A percentile compares a stretch with the other conserved stretches of the same genome.
Evolutionary conservation across 768 basidiomycete species (phyloP).

Genomic region (Rhizopogon vinicolor): DNA sequence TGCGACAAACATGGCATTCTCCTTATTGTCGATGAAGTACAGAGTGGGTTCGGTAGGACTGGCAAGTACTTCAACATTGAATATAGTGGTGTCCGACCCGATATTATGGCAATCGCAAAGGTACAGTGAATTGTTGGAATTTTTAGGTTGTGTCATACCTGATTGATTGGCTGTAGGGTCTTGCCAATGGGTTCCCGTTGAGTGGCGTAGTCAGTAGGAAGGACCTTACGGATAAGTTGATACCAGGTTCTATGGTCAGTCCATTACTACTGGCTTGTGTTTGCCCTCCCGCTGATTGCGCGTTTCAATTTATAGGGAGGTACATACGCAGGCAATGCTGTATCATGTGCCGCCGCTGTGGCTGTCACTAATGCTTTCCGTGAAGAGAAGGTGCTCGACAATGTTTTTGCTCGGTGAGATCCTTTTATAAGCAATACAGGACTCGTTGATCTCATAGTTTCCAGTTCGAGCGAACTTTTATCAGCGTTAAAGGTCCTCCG

Average conservation of each 20-base stretch:
- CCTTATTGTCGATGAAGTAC: constrained; percentile 83
- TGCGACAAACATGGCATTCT: constrained; percentile 87
- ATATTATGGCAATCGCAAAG: constrained; percentile 89
- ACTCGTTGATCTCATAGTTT: neutral
- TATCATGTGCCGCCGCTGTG: constrained; percentile 86
- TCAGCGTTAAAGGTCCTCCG: constrained; percentile 52
- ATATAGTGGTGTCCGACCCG: constrained; percentile 81
- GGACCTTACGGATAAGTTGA: constrained; percentile 75
- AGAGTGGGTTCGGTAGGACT: constrained; percentile 86
- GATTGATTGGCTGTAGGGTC: constrained; percentile 40
- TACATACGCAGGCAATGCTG: constrained; percentile 90
- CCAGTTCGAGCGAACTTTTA: constrained; percentile 72
- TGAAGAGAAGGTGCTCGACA: constrained; percentile 78
- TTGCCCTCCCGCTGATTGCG: constrained; percentile 5
- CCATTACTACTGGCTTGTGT: neutral
- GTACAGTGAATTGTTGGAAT: constrained; percentile 26
- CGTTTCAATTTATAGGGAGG: constrained; percentile 50
- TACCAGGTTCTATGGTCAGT: constrained; percentile 74
- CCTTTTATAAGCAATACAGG: too few relatives aligned
- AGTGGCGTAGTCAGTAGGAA: constrained; percentile 79
- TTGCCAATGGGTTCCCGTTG: constrained; percentile 92
- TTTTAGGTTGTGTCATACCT: neutral
- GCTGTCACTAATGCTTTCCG: constrained; percentile 75
- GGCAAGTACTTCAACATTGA: constrained; percentile 81
- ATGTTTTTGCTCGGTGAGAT: constrained; percentile 65